Evolutionary conservation across 139 green algal species (phyloP), one percentile per base, ranked within the genome.

Genomic region (Pseudopediastrum boryanum): DNA sequence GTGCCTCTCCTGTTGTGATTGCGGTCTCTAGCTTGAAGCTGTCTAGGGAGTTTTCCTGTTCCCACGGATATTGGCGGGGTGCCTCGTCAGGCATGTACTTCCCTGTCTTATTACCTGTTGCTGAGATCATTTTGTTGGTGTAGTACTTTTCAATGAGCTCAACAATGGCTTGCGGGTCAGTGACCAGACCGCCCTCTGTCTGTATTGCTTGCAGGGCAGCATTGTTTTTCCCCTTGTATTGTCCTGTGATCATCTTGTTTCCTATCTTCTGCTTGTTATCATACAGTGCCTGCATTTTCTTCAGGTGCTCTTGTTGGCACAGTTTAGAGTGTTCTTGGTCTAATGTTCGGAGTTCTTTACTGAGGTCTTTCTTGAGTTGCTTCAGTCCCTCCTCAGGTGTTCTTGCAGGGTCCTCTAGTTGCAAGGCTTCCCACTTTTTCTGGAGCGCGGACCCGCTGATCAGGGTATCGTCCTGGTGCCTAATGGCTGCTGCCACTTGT

Each of bases 131-230:
- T 39, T 71, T 71, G 27, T 50, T 23, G 29, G 8, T 42, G 33
- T 71, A 71, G 35, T 71, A 71, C 31, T 51, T 7, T 3, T 51
- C 25, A n/a, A 71, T 71, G 31, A 71, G 50, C 21, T 71, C 9
- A 29, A 39, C 51, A 23, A 71, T 71, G 21, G 23, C n/a, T 21
- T 48, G 21, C 9, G 63, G 33, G 33, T 71, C 63, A 38, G 63
- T 71, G 29, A 39, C 51, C 19, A 5, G 50, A 25, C 63, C 63
- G 4, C 51, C 4, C 12, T 48, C 31, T 21, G 63, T 71, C 10
- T 71, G 19, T 25, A 71, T 13, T 5, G 51, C 33, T n/a, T 39
- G 38, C 35, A 71, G 27, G 8, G 63, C 63, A n/a, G 35, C 21
- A 54, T 51, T 71, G 8, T 38, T 38, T 8, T 38, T 44, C 16